These are phyloP conservation scores for Acanthamoeba triangularis DNA, from an alignment of 208 protist species.

Conservation along the genomic window DNA sequence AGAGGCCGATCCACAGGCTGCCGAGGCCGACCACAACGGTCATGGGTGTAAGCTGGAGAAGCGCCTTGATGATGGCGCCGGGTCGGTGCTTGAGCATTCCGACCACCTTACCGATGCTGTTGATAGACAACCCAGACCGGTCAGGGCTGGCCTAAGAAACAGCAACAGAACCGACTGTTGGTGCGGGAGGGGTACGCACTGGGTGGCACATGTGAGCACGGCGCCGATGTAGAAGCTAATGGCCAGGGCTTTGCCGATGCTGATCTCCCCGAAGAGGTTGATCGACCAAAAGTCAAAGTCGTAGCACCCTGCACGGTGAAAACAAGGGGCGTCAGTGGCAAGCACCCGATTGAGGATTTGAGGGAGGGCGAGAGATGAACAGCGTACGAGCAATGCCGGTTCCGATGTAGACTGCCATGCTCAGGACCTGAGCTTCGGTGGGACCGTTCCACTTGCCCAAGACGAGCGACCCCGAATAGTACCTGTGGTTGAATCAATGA, in stretches of 20 bases:
- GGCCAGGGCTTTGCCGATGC: not conserved
- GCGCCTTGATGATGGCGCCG: constrained; percentile 21
- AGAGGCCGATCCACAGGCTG: constrained; percentile 16
- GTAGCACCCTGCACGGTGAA: not conserved
- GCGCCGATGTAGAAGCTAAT: constrained; percentile 9
- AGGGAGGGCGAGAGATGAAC: not conserved
- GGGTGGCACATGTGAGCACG: constrained; percentile 10
- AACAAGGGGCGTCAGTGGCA: not conserved
- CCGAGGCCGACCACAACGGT: constrained; percentile 4
- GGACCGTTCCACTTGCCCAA: constrained; percentile 53
- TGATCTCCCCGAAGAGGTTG: not conserved
- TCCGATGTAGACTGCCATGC: constrained; percentile 22
- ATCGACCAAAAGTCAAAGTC: constrained; percentile 28
- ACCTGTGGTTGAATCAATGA: not conserved
- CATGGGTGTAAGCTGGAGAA: constrained; percentile 6
- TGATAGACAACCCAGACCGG: not conserved
- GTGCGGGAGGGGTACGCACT: not conserved
- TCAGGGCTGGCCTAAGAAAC: not conserved
- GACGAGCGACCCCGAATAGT: constrained; percentile 6
- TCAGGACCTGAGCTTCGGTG: constrained; percentile 34
- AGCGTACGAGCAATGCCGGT: constrained; percentile 44
- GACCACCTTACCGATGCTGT: not conserved
- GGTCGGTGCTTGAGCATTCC: constrained; percentile 16
- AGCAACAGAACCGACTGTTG: too few relatives aligned
- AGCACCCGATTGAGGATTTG: not conserved